A percentile compares a stretch with the other conserved stretches of the same genome.
These are phyloP conservation scores for Termitomyces sp. DNA, from an alignment of 768 basidiomycete genomes.

Conservation along the genomic window DNA sequence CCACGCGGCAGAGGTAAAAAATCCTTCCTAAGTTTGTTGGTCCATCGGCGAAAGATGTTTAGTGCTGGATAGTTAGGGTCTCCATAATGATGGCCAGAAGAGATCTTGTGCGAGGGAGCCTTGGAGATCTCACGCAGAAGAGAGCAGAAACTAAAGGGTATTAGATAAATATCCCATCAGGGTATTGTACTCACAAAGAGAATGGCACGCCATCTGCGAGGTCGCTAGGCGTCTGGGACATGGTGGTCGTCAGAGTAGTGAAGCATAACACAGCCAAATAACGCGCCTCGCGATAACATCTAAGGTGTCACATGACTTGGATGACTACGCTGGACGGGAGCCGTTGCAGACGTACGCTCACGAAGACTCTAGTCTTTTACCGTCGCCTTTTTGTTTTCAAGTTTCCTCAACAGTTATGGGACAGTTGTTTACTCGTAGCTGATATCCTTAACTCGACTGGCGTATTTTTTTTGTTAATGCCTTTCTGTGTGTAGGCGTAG, in stretches of 20 bases:
- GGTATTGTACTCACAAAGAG: slow-evolving; percentile 24
- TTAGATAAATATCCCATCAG: background rate
- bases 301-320: too few relatives aligned
- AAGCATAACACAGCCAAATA: slow-evolving; percentile 9
- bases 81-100: slow-evolving; percentile 18
- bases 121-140: slow-evolving; percentile 46
- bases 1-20: too few relatives aligned
- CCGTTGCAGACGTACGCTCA: too few relatives aligned
- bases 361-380: too few relatives aligned
- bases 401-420: too few relatives aligned
- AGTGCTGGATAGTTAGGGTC: slow-evolving; percentile 36
- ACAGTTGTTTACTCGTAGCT: too few relatives aligned
- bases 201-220: slow-evolving; percentile 24
- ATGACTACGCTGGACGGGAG: too few relatives aligned
- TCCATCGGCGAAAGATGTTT: slow-evolving; percentile 44
- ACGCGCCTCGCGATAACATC: background rate
- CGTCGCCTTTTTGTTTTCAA: too few relatives aligned
- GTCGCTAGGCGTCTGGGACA: slow-evolving; percentile 16
- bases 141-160: slow-evolving; percentile 42
- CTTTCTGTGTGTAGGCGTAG: too few relatives aligned
- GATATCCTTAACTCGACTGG: too few relatives aligned
- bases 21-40: slow-evolving; percentile 39
- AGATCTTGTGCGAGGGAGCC: slow-evolving; percentile 29
- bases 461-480: too few relatives aligned
- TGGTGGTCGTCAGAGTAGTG: slow-evolving; percentile 7